These are phyloP conservation scores for Pyricularia sp. DNA, from an alignment of 2,329 filamentous ascomycete species.

Conservation along the genomic window DNA sequence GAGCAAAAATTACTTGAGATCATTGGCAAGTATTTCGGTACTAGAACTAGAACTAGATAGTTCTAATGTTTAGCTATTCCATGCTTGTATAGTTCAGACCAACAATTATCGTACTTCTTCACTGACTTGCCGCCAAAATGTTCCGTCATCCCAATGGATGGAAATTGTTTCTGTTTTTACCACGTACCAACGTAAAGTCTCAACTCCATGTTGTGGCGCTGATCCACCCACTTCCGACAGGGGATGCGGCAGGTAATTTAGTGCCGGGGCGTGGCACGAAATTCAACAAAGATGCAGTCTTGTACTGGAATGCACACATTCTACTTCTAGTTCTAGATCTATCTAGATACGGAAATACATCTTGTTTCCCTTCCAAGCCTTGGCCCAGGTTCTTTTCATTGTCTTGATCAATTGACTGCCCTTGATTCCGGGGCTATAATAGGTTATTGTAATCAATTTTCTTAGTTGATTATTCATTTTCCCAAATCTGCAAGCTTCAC, in stretches of 20 bases:
- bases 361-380: neutral
- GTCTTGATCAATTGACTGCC: neutral
- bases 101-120: neutral
- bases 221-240: neutral
- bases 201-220: neutral
- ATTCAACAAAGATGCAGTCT: neutral
- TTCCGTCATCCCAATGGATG: neutral
- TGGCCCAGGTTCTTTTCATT: neutral
- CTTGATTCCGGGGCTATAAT: neutral
- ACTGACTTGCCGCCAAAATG: neutral
- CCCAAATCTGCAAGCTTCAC: neutral
- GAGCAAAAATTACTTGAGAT: neutral
- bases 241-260: neutral
- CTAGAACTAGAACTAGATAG: too few species aligned
- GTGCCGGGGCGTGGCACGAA: too few species aligned
- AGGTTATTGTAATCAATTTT: neutral
- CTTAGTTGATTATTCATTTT: neutral
- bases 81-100: neutral
- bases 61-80: neutral
- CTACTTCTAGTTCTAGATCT: too few species aligned
- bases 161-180: neutral
- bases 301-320: neutral
- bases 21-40: neutral
- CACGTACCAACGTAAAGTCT: neutral
- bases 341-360: neutral